Evolutionary conservation across 2,329 filamentous ascomycete genomes (phyloP).

Genomic region (Penicillium freii): DNA sequence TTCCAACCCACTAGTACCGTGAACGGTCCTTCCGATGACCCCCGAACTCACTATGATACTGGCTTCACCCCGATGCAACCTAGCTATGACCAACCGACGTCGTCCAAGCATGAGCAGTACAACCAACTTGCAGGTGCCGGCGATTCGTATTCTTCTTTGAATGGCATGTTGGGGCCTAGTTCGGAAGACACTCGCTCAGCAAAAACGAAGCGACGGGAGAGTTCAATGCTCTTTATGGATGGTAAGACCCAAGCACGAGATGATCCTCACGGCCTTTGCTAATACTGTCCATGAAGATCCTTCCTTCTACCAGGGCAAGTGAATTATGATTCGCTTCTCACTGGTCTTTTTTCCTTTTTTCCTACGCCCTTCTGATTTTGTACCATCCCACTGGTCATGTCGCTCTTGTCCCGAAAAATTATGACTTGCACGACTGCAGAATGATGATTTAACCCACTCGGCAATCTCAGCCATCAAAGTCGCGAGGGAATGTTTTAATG

Average conservation of each 20-base stretch:
- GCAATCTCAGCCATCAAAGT: constrained; percentile 17
- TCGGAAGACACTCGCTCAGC: constrained; percentile 35
- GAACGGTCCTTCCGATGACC: constrained; percentile 23
- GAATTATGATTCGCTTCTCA: constrained; percentile 2
- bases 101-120: constrained; percentile 32
- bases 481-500: constrained; percentile 32
- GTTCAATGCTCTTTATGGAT: constrained; percentile 49
- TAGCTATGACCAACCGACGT: constrained; percentile 45
- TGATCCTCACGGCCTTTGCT: not conserved
- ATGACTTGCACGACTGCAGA: constrained; percentile 31
- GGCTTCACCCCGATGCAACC: constrained; percentile 54
- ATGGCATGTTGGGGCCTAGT: constrained; percentile 43
- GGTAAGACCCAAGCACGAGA: not conserved
- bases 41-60: constrained; percentile 44
- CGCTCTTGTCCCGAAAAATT: constrained; percentile 21
- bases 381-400: constrained; percentile 12
- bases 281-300: not conserved
- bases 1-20: constrained; percentile 41
- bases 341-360: not conserved
- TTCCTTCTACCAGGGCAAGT: constrained; percentile 18
- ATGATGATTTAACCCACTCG: constrained; percentile 30
- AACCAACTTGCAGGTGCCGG: constrained; percentile 22
- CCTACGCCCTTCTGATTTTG: constrained; percentile 1
- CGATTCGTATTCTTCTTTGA: constrained; percentile 30
- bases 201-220: constrained; percentile 50